phyloP scores from a whole-genome alignment of 306 rosid species.

The Casuarina cunninghamiana region DNA sequence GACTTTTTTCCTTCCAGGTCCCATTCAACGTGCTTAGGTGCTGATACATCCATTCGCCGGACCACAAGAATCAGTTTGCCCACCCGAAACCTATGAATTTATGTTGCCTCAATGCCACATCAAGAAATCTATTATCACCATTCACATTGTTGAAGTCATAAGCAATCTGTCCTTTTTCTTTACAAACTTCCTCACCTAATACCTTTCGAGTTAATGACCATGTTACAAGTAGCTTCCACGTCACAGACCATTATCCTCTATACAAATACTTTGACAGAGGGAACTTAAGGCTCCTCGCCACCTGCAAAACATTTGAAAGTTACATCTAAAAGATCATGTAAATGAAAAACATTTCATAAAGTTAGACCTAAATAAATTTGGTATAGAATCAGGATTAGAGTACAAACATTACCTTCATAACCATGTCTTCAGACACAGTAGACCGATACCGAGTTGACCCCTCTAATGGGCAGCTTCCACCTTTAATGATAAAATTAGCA shows the following conservation, averaged over 20 bases:
- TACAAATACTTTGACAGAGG: constrained; percentile 87
- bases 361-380: neutral
- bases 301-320: constrained; percentile 48
- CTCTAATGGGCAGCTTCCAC: constrained; percentile 84
- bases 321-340: neutral
- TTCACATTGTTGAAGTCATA: neutral
- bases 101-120: constrained; percentile 10
- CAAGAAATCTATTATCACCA: neutral
- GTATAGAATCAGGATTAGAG: neutral
- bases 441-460: constrained; percentile 84
- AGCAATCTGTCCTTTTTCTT: neutral
- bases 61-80: constrained; percentile 9
- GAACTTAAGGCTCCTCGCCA: constrained; percentile 87
- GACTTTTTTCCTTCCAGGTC: neutral
- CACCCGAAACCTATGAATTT: constrained; percentile 20
- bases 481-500: constrained; percentile 79
- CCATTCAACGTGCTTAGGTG: neutral
- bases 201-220: constrained; percentile 14
- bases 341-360: neutral
- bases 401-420: constrained; percentile 56
- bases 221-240: constrained; percentile 22
- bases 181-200: neutral
- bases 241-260: constrained; percentile 43
- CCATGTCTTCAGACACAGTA: constrained; percentile 72
- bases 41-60: constrained; percentile 2